Percentiles rank a stretch among this genome's conserved stretches.
Evolutionary conservation across 495 filamentous ascomycete genomes (phyloP).

Genomic region (Pseudoneurospora amorphoporcata): DNA sequence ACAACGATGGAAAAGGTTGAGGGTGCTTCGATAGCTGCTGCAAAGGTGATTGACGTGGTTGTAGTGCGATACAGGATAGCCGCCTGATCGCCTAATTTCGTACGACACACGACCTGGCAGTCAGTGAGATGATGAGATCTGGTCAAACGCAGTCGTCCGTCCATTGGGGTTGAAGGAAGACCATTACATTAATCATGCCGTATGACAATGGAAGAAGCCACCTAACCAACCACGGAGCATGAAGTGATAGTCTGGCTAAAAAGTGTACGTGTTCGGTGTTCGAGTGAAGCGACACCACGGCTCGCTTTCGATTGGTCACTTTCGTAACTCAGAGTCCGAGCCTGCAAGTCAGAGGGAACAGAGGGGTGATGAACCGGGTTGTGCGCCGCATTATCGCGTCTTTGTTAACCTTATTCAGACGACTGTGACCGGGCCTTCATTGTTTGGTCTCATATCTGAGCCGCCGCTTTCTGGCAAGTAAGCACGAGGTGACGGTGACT

Average conservation of each 20-base stretch:
- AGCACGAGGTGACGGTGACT: slow-evolving; percentile 1
- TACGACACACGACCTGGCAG: neutral
- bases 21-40: neutral
- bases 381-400: slow-evolving; percentile 2
- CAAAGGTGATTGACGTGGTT: neutral
- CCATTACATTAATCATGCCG: neutral
- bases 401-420: slow-evolving; percentile 26
- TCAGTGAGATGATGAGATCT: neutral
- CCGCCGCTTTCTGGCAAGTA: neutral
- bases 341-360: neutral
- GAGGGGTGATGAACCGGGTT: neutral
- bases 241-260: neutral
- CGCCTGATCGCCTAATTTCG: neutral
- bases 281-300: neutral
- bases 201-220: neutral
- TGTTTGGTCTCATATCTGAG: neutral
- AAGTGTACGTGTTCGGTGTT: neutral
- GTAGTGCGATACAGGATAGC: neutral
- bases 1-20: neutral
- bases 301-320: neutral
- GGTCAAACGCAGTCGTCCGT: neutral
- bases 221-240: neutral
- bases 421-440: slow-evolving; percentile 4
- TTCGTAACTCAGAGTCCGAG: neutral
- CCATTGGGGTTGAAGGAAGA: neutral